These are phyloP conservation scores for Rhizoclosmatium hyalinum DNA, from an alignment of 371 early-diverging fungal species.

Conservation along the genomic window DNA sequence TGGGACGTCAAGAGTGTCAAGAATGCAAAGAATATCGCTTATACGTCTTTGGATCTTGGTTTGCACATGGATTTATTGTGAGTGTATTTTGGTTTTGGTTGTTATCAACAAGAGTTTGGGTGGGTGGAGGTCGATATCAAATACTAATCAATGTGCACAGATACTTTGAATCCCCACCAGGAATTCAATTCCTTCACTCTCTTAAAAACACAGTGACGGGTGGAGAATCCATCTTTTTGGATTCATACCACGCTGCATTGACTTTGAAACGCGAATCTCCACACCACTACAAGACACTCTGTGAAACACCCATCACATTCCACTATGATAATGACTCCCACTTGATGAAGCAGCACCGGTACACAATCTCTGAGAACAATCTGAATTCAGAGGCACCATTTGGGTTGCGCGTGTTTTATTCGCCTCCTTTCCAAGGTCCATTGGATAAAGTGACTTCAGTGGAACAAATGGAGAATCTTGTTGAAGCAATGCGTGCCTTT, in stretches of 20 bases:
- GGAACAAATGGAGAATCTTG: constrained; percentile 62
- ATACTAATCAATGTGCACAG: constrained; percentile 34
- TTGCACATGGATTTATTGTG: constrained; percentile 94
- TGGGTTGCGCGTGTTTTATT: constrained; percentile 72
- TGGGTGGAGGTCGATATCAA: constrained; percentile 15
- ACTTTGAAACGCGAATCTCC: constrained; percentile 64
- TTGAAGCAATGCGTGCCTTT: constrained; percentile 74
- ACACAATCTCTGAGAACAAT: constrained; percentile 67
- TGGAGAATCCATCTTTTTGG: constrained; percentile 82
- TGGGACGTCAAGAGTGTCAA: constrained; percentile 85
- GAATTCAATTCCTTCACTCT: constrained; percentile 83
- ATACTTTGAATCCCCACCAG: constrained; percentile 86
- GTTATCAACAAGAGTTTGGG: background rate
- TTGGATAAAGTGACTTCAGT: constrained; percentile 58
- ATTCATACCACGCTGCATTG: constrained; percentile 75
- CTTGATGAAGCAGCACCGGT: constrained; percentile 71
- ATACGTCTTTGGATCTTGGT: constrained; percentile 81
- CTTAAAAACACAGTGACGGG: constrained; percentile 74
- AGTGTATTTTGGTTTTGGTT: constrained; percentile 37
- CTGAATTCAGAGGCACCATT: constrained; percentile 34
- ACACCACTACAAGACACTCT: constrained; percentile 67
- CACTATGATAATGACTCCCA: constrained; percentile 84
- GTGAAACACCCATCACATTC: constrained; percentile 74
- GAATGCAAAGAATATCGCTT: constrained; percentile 86
- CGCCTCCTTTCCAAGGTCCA: constrained; percentile 92